Evolutionary conservation across 352 stramenopile genomes (phyloP), one percentile per base, ranked within the genome.

Genomic region (Pythium vanterpoolii): DNA sequence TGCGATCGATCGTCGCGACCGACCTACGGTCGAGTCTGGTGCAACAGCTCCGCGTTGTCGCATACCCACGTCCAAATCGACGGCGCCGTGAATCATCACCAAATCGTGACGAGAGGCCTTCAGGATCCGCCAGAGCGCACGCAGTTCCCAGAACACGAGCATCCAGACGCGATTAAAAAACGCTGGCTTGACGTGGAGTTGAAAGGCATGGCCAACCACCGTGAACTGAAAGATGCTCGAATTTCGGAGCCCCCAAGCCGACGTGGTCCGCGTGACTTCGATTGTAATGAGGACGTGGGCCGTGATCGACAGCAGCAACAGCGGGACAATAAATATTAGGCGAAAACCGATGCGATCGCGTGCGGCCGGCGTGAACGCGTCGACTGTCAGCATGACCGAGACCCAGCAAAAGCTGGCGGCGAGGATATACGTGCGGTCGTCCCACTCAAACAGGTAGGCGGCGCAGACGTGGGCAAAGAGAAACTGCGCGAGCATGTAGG

Each of bases 121-220:
- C 0, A 69, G 18, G 5, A 63, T 44, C 14, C 66, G 51, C 61
- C 66, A 73, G 0, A 69, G 23, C 18, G 54, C 47, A 7, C 66
- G 66, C 16, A 48, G 30, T n/a, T 63, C 54, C 66, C 66, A 69
- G 21, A 69, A 38, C 51, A 66, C 8, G 39, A 73, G 43, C 53
- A 58, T 73, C 56, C 60, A 66, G 18, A 68, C 47, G 39, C 66
- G 52, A 5, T 56, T 67, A 16, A 69, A 60, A 4, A 73, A 59
- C 30, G 66, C 59, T 5, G 66, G 56, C 52, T 54, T 50, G 18
- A 61, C 55, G 30, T 61, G 19, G 43, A 73, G 39, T 1, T 49
- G 24, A 27, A 64, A 55, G 8, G 19, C 23, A n/a, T 28, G 51
- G 16, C 51, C 51, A 33, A 47, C 51, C 1, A 46, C 38, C 1